These are phyloP conservation scores for Plantago elongata DNA, from an alignment of 257 asterid genomes.

Conservation along the genomic window DNA sequence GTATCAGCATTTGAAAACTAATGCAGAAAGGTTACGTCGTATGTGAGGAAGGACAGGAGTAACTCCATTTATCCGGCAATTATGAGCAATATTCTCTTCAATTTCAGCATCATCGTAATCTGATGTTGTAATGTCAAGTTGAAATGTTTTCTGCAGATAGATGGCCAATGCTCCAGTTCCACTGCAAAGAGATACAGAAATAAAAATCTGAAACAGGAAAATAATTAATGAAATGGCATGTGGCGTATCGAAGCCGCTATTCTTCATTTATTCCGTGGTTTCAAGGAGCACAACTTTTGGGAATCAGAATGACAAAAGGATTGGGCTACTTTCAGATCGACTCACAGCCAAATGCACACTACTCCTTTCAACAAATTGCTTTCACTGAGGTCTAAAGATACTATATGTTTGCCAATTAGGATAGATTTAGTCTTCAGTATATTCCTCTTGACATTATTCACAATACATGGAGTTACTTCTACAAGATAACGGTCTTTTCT, in stretches of 20 bases:
- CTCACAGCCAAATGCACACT: not conserved
- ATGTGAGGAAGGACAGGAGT: constrained; percentile 72
- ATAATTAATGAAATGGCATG: not conserved
- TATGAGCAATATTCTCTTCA: constrained; percentile 75
- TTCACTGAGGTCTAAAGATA: no score
- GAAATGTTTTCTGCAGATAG: constrained; percentile 57
- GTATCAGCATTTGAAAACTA: not conserved
- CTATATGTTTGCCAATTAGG: no score
- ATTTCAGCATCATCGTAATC: constrained; percentile 87
- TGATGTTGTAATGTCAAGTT: constrained; percentile 83
- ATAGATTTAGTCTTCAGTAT: no score
- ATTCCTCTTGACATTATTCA: no score
- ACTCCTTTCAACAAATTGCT: no score
- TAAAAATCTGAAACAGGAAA: constrained; percentile 9
- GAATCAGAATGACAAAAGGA: constrained; percentile 1
- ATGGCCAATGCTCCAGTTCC: constrained; percentile 98
- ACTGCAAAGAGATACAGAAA: constrained; percentile 38
- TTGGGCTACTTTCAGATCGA: not conserved
- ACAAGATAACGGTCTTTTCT: no score
- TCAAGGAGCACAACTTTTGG: no score
- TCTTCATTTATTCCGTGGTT: no score
- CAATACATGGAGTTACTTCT: no score
- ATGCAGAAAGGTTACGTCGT: constrained; percentile 45
- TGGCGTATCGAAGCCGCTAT: no score
- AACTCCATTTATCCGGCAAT: constrained; percentile 67